Evolutionary conservation across 345 rosid species (phyloP).

Genomic region (Microthlaspi erraticum): DNA sequence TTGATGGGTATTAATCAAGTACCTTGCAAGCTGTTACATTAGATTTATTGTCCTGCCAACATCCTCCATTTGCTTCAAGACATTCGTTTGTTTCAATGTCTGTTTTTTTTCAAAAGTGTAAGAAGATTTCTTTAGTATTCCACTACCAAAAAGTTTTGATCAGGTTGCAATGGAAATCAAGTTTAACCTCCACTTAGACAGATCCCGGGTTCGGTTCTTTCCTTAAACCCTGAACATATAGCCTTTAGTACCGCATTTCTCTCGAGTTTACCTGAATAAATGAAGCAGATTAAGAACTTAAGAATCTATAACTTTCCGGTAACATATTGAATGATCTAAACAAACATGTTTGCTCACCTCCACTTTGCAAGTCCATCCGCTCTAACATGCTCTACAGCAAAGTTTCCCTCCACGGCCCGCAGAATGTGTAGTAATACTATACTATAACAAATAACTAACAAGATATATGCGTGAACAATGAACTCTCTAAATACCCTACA

Average conservation of each 20-base stretch:
- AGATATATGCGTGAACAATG: too few species aligned
- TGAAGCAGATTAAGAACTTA: conserved; percentile 9
- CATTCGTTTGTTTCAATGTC: conserved; percentile 92
- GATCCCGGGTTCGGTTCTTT: conserved; percentile 75
- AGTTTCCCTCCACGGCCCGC: too few species aligned
- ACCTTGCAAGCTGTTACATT: conserved; percentile 94
- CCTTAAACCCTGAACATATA: conserved; percentile 89
- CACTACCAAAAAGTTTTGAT: neutral
- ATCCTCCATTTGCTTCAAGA: conserved; percentile 81
- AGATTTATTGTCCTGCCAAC: conserved; percentile 74
- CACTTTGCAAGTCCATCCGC: too few species aligned
- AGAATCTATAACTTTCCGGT: neutral
- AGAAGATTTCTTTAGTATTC: conserved; percentile 16
- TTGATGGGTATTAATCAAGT: conserved; percentile 11
- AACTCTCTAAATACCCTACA: too few species aligned
- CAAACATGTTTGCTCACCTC: too few species aligned
- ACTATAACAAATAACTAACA: too few species aligned
- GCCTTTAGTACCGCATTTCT: conserved; percentile 80
- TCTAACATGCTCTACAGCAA: too few species aligned
- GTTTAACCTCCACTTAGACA: conserved; percentile 74
- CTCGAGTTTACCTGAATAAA: conserved; percentile 65
- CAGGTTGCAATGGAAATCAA: conserved; percentile 11
- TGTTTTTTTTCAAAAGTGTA: conserved; percentile 42
- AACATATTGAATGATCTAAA: too few species aligned
- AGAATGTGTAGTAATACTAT: too few species aligned